Conservation (phyloP, 768 basidiomycete genomes). For the Kwoniella shandongensis region DNA sequence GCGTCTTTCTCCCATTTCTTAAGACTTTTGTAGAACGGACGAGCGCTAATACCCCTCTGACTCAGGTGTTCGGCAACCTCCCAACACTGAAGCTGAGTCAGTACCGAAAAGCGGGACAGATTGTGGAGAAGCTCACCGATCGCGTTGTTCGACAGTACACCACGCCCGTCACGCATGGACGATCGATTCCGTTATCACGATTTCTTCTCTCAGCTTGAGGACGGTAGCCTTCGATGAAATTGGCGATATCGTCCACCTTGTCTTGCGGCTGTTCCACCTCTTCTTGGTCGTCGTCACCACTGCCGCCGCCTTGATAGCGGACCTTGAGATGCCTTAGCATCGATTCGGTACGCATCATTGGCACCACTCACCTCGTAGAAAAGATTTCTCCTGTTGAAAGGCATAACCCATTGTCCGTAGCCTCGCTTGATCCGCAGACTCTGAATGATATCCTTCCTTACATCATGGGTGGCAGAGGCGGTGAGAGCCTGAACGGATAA, state of each 20-base stretch:
- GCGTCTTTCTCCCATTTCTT: slow-evolving; percentile 11
- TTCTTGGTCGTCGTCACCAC: slow-evolving; percentile 5
- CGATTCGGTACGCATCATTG: background rate
- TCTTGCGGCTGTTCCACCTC: slow-evolving; percentile 13
- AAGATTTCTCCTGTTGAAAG: slow-evolving; percentile 53
- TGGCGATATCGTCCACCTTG: slow-evolving; percentile 42
- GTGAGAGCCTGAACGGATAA: slow-evolving; percentile 46
- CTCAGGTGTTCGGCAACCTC: slow-evolving; percentile 35
- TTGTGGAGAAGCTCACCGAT: slow-evolving; percentile 26
- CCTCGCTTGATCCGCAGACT: slow-evolving; percentile 40
- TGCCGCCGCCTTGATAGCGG: slow-evolving; percentile 29
- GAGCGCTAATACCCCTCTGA: slow-evolving; percentile 31
- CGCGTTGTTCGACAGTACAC: slow-evolving; percentile 48
- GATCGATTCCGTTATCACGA: slow-evolving; percentile 21
- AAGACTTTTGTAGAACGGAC: slow-evolving; percentile 16
- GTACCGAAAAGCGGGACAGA: background rate
- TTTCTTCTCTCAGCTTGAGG: slow-evolving; percentile 25
- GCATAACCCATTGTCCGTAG: slow-evolving; percentile 51
- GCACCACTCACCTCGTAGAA: slow-evolving; percentile 53
- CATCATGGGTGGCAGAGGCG: slow-evolving; percentile 52
- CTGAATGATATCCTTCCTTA: slow-evolving; percentile 49
- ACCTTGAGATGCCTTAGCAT: slow-evolving; percentile 20
- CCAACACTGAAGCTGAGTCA: slow-evolving; percentile 39
- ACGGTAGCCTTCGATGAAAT: slow-evolving; percentile 39
- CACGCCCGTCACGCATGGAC: slow-evolving; percentile 44